Evolutionary conservation across 2,329 filamentous ascomycete species (phyloP).

Genomic region (Botrytis cinerea): DNA sequence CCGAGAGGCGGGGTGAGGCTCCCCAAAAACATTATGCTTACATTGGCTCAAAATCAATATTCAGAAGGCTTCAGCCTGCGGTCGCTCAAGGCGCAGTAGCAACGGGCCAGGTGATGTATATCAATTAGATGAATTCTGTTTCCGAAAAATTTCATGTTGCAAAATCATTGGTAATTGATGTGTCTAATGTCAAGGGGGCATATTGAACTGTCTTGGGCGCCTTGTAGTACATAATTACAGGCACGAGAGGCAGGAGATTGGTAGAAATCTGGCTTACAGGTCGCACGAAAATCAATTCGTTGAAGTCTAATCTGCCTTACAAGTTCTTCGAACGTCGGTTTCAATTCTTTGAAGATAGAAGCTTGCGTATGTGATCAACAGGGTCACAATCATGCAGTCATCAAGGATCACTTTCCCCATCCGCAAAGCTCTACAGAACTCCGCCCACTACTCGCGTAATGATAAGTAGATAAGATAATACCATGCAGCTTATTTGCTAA

Average conservation of each 20-base stretch:
- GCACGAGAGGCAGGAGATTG: neutral
- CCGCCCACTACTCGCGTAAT: neutral
- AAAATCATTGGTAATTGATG: neutral
- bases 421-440: neutral
- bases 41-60: neutral
- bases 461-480: neutral
- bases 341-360: too few relatives aligned
- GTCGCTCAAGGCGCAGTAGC: neutral
- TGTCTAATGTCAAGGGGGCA: neutral
- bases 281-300: neutral
- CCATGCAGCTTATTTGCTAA: neutral
- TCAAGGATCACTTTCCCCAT: neutral
- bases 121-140: neutral
- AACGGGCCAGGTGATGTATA: neutral
- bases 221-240: neutral
- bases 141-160: neutral
- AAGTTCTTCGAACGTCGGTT: too few relatives aligned
- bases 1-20: neutral
- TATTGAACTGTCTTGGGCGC: neutral
- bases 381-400: too few relatives aligned
- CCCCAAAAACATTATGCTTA: neutral
- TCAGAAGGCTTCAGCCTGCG: neutral
- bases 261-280: neutral
- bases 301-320: too few relatives aligned
- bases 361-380: too few relatives aligned